Percentiles rank a stretch among this genome's conserved stretches.
Evolutionary conservation across 2,329 filamentous ascomycete species (phyloP).

Genomic region (Hypoxylon sp.): DNA sequence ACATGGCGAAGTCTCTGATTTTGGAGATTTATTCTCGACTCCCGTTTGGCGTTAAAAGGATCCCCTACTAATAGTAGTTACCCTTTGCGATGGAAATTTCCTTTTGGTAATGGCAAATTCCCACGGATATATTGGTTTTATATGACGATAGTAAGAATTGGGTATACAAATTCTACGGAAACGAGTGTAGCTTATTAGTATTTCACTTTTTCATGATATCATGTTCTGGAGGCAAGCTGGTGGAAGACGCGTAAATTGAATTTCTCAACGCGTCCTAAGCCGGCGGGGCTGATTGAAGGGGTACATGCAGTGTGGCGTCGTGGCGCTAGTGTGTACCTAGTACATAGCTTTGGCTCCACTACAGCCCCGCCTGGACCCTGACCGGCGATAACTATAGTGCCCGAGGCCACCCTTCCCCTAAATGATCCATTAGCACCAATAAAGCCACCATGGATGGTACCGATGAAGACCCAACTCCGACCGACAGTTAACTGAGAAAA

Average conservation of each 20-base stretch:
- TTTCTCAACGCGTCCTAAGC: conserved; percentile 45
- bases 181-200: neutral
- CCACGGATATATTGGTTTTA: neutral
- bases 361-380: neutral
- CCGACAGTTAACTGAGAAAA: no score
- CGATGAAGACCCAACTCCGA: no score
- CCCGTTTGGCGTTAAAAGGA: neutral
- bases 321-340: neutral
- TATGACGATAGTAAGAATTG: neutral
- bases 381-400: no score
- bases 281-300: neutral
- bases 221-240: neutral
- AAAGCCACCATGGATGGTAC: no score
- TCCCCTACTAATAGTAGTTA: neutral
- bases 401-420: no score
- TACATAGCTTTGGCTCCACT: neutral
- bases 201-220: conserved; percentile 1
- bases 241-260: conserved; percentile 53
- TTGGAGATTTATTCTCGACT: conserved; percentile 2
- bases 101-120: neutral
- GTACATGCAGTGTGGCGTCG: neutral
- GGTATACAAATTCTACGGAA: neutral
- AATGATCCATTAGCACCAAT: no score
- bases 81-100: neutral
- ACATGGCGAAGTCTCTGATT: conserved; percentile 61